Percentiles rank a stretch among this genome's conserved stretches.
Evolutionary conservation across 2,329 filamentous ascomycete genomes (phyloP).

Genomic region (Chaetomiaceae sp.): DNA sequence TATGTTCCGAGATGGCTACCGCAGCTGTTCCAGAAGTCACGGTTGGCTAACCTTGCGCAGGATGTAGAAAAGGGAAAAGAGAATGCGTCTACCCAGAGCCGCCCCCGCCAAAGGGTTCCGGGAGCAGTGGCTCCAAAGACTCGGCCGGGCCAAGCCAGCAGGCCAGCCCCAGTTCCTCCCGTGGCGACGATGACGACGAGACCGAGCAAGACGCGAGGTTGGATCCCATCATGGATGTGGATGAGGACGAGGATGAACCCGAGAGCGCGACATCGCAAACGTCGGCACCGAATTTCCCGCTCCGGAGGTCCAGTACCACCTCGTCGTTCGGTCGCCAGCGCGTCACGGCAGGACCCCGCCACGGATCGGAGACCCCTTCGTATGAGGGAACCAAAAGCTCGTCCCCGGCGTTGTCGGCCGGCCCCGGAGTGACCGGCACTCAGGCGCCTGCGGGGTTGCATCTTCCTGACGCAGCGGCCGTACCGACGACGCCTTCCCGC

Average conservation of each 20-base stretch:
- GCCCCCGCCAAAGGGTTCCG: constrained; percentile 41
- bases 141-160: constrained; percentile 34
- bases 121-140: constrained; percentile 37
- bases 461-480: constrained; percentile 27
- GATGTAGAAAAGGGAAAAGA: constrained; percentile 86
- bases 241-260: constrained; percentile 49
- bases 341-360: constrained; percentile 33
- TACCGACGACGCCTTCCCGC: constrained; percentile 29
- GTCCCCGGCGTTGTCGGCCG: constrained; percentile 50
- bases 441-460: constrained; percentile 31
- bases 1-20: constrained; percentile 29
- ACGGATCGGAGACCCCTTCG: constrained; percentile 52
- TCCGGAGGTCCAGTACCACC: constrained; percentile 36
- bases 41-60: constrained; percentile 42
- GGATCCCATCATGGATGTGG: constrained; percentile 51
- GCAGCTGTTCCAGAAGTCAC: neutral
- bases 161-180: constrained; percentile 50
- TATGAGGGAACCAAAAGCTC: constrained; percentile 47
- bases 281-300: constrained; percentile 25
- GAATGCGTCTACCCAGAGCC: constrained; percentile 87
- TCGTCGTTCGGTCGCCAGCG: constrained; percentile 37
- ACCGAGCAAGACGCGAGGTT: constrained; percentile 44
- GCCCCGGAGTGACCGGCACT: constrained; percentile 32
- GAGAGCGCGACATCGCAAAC: constrained; percentile 24
- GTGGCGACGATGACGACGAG: constrained; percentile 47